A percentile compares a stretch with the other conserved stretches of the same genome.
Conservation (phyloP, 768 basidiomycete genomes). For the Cystoderma amianthinum region DNA sequence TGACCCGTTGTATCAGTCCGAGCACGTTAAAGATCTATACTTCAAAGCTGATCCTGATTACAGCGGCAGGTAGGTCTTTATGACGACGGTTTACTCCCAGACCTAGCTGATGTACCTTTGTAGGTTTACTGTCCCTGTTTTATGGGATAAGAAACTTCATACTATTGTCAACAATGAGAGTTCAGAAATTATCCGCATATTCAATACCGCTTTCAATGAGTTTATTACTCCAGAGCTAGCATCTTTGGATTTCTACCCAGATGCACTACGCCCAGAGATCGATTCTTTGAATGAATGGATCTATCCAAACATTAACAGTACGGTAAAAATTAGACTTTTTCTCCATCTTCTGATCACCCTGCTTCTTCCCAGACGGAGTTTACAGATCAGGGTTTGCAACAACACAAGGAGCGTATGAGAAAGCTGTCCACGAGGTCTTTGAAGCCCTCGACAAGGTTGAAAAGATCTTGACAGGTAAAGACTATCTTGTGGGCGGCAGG, state of each 20-base stretch:
- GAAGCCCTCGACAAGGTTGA: slow-evolving; percentile 78
- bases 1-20: slow-evolving; percentile 65
- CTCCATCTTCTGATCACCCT: too few species aligned
- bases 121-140: slow-evolving; percentile 81
- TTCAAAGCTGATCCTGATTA: slow-evolving; percentile 69
- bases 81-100: neutral
- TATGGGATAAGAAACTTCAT: slow-evolving; percentile 88
- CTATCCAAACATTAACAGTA: slow-evolving; percentile 81
- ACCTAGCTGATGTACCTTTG: neutral
- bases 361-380: slow-evolving; percentile 74
- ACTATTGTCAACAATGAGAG: slow-evolving; percentile 96
- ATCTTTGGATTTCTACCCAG: slow-evolving; percentile 72
- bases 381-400: slow-evolving; percentile 89
- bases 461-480: slow-evolving; percentile 65
- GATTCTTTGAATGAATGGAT: slow-evolving; percentile 84
- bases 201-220: slow-evolving; percentile 83
- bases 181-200: slow-evolving; percentile 90
- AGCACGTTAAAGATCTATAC: slow-evolving; percentile 84
- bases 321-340: too few species aligned
- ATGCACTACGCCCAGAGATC: slow-evolving; percentile 63
- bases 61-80: slow-evolving; percentile 44
- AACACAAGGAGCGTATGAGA: slow-evolving; percentile 73
- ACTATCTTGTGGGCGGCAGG: slow-evolving; percentile 75
- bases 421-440: slow-evolving; percentile 69
- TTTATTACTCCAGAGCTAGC: slow-evolving; percentile 60